These are phyloP conservation scores for Lenwebbia sp. DNA, from an alignment of 345 rosid genomes.

Conservation along the genomic window DNA sequence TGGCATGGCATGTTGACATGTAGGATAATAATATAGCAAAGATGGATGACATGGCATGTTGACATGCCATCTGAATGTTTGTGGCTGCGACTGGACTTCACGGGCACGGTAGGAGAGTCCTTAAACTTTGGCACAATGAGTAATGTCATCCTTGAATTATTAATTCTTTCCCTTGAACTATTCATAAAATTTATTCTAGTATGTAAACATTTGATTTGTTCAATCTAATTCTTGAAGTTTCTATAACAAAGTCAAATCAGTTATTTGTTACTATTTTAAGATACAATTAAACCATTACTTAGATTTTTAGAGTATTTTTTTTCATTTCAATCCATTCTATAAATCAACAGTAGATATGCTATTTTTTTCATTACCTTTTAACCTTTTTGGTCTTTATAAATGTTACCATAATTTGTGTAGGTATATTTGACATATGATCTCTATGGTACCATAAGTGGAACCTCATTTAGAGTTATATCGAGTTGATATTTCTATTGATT, in stretches of 20 bases:
- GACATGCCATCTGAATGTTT: no score
- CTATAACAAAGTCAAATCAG: neutral
- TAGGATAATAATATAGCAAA: no score
- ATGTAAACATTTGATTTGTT: neutral
- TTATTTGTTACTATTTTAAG: neutral
- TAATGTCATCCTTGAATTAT: accelerated
- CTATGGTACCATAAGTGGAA: neutral
- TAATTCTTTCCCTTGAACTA: neutral
- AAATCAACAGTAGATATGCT: neutral
- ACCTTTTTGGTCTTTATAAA: neutral
- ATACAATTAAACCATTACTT: neutral
- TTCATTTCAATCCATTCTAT: neutral
- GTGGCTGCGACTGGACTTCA: no score
- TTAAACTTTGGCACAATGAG: neutral
- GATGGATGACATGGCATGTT: no score
- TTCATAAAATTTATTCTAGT: neutral
- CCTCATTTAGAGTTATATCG: neutral
- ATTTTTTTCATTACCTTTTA: neutral
- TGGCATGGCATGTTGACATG: no score
- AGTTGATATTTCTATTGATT: neutral
- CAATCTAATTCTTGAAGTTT: neutral
- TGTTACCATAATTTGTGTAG: neutral
- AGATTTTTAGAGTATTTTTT: neutral
- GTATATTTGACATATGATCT: neutral
- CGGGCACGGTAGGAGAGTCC: no score